A percentile compares a stretch with the other conserved stretches of the same genome.
Evolutionary conservation across 2,329 filamentous ascomycete species (phyloP).

Genomic region (Colletotrichum godetiae): DNA sequence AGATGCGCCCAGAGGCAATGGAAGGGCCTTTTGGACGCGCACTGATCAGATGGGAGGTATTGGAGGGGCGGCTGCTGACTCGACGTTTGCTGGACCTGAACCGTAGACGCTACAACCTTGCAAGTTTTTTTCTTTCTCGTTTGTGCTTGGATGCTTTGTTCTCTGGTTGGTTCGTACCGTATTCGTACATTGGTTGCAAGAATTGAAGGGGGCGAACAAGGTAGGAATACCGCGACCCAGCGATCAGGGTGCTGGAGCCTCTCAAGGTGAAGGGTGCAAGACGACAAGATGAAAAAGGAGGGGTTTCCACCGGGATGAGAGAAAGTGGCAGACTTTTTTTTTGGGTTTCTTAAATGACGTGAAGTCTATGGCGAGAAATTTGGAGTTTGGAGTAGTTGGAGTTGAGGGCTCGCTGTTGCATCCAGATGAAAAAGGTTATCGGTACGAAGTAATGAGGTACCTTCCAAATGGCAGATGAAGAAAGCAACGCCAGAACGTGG

Average conservation of each 20-base stretch:
- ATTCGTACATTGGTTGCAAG: background rate
- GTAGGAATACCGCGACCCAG: background rate
- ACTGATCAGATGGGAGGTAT: constrained; percentile 4
- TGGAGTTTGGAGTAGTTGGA: constrained; percentile 22
- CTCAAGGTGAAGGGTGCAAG: background rate
- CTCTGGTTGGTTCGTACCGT: background rate
- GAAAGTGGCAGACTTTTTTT: background rate
- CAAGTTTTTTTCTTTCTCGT: background rate
- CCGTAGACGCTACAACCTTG: constrained; percentile 23
- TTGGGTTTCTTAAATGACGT: background rate
- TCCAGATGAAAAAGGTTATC: constrained; percentile 1
- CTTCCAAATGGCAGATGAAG: background rate
- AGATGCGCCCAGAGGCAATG: constrained; percentile 12
- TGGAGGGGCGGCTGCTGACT: constrained; percentile 26
- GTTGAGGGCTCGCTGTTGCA: background rate
- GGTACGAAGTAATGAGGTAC: background rate
- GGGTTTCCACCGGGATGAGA: background rate
- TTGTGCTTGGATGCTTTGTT: constrained; percentile 19
- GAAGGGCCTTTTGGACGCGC: background rate
- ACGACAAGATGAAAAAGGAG: too few relatives aligned
- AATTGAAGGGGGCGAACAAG: background rate
- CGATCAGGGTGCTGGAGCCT: background rate
- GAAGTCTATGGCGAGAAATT: background rate
- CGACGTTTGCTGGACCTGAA: constrained; percentile 9
- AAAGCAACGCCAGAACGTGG: background rate